phyloP scores from a whole-genome alignment of 805 yeast genomes.

The Priceomyces medius region DNA sequence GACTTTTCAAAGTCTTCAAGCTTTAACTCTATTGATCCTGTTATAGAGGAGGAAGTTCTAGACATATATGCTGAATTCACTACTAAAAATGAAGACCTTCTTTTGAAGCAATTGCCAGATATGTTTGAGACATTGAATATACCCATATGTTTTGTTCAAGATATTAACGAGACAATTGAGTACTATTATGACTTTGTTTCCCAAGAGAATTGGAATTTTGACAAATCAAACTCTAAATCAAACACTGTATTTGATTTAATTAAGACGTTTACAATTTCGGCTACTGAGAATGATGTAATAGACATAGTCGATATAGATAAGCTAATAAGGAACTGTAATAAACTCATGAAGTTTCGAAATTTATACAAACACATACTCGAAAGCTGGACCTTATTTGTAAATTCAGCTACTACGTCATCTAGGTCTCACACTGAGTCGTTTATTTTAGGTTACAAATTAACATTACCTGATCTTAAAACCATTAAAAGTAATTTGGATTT shows the following conservation, averaged over 20 bases:
- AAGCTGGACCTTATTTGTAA: conserved; percentile 36
- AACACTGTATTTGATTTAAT: conserved; percentile 26
- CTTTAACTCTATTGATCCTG: conserved; percentile 17
- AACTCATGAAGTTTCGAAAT: conserved; percentile 34
- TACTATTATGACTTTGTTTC: conserved; percentile 30
- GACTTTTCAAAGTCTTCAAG: conserved; percentile 6
- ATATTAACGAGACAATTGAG: conserved; percentile 28
- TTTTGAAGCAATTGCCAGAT: conserved; percentile 23
- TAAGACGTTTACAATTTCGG: conserved; percentile 28
- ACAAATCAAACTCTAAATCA: conserved; percentile 19
- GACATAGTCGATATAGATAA: conserved; percentile 44
- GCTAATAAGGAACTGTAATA: conserved; percentile 24
- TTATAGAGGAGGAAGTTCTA: conserved; percentile 36
- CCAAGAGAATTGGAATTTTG: conserved; percentile 11
- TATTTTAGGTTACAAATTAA: conserved; percentile 17
- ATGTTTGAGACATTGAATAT: conserved; percentile 25
- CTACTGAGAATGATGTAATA: conserved; percentile 18
- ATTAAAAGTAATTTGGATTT: conserved; percentile 29
- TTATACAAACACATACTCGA: conserved; percentile 23
- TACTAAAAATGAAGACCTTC: conserved; percentile 25
- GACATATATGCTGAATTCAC: conserved; percentile 27
- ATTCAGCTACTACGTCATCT: conserved; percentile 12
- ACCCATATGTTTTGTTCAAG: conserved; percentile 32
- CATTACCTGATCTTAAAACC: conserved; percentile 27
- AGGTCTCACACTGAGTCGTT: conserved; percentile 1